Evolutionary conservation across 1,284 basidiomycete species (phyloP).

Genomic region (Tilletia caries): DNA sequence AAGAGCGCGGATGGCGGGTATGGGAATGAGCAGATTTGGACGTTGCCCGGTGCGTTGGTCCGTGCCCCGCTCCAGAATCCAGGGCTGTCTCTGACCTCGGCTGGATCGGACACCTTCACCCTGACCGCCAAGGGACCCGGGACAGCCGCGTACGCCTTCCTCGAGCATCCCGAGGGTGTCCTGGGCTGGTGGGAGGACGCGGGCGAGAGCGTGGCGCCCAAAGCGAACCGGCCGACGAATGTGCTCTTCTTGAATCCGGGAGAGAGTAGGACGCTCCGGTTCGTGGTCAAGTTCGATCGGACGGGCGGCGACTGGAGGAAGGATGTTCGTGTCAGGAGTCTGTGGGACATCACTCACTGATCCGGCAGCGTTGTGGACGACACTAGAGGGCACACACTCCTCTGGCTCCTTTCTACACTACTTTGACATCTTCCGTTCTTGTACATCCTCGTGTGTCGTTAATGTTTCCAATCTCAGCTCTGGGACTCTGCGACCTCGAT

Average conservation of each 20-base stretch:
- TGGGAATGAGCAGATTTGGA: not conserved
- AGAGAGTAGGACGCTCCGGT: slow-evolving; percentile 4
- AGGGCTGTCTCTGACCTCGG: slow-evolving; percentile 16
- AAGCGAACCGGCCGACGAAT: slow-evolving; percentile 15
- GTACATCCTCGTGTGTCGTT: too few species aligned
- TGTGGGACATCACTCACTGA: slow-evolving; percentile 9
- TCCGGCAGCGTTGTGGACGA: too few species aligned
- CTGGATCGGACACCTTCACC: not conserved
- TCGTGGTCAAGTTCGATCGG: not conserved
- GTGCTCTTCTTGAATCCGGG: slow-evolving; percentile 23
- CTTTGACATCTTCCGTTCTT: too few species aligned
- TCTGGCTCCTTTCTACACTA: too few species aligned
- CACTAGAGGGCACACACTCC: too few species aligned
- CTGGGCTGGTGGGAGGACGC: slow-evolving; percentile 59
- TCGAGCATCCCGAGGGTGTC: slow-evolving; percentile 62
- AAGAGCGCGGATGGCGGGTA: slow-evolving; percentile 56
- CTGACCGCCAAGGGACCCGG: not conserved
- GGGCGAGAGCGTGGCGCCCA: not conserved
- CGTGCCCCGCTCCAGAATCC: not conserved
- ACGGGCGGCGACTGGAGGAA: not conserved
- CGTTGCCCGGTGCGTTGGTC: not conserved
- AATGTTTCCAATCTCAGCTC: too few species aligned
- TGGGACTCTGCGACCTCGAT: too few species aligned
- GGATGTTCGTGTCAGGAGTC: not conserved
- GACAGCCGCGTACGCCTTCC: slow-evolving; percentile 56